These are phyloP conservation scores for Pseudocohnilembus persalinus DNA, from an alignment of 169 alveolate genomes.

Conservation along the genomic window DNA sequence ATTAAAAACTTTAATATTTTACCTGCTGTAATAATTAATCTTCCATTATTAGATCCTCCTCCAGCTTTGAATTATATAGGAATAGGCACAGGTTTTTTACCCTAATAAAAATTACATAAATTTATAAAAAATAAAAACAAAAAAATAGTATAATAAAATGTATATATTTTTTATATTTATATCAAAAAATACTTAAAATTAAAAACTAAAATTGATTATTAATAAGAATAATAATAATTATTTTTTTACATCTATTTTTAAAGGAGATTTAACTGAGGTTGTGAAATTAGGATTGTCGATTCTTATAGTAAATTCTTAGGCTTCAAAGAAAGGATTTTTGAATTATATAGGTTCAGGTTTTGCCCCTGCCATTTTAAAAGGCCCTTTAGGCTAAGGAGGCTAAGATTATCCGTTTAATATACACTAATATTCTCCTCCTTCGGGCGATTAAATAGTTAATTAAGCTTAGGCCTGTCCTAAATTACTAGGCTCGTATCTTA, in stretches of 20 bases:
- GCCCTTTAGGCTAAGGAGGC: conserved; percentile 87
- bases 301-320: conserved; percentile 81
- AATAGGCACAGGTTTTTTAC: conserved; percentile 54
- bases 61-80: conserved; percentile 59
- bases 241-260: conserved; percentile 70
- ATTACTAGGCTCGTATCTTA: conserved; percentile 85
- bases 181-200: too few relatives aligned
- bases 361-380: conserved; percentile 68
- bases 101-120: conserved; percentile 29
- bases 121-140: too few relatives aligned
- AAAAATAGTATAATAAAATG: too few relatives aligned
- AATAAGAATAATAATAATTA: background rate
- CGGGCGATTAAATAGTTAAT: conserved; percentile 75
- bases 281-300: conserved; percentile 88
- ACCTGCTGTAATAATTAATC: conserved; percentile 69
- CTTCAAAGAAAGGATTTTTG: conserved; percentile 87
- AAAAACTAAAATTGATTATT: background rate
- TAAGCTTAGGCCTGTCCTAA: conserved; percentile 80
- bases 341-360: conserved; percentile 79
- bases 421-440: conserved; percentile 88
- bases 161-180: too few relatives aligned
- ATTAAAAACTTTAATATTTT: background rate
- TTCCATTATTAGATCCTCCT: conserved; percentile 67
- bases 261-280: conserved; percentile 78
- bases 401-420: conserved; percentile 77